Conservation (phyloP, 2,329 filamentous ascomycete species). For the Alternaria ethzedia region DNA sequence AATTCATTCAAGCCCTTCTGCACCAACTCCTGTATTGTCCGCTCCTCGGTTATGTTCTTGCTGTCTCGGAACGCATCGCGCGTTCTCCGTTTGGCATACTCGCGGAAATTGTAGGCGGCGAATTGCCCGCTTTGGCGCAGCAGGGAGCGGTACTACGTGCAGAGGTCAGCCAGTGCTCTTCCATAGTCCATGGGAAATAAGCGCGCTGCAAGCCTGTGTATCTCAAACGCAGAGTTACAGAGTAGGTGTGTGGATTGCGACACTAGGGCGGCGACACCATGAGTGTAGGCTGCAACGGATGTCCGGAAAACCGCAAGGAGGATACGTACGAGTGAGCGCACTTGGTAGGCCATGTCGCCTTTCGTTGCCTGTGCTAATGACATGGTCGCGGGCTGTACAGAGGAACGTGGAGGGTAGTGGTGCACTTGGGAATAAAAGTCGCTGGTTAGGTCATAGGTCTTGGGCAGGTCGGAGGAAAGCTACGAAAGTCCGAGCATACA, state of each 20-base stretch:
- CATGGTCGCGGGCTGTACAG: constrained; percentile 28
- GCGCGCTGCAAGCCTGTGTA: background rate
- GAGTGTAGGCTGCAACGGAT: background rate
- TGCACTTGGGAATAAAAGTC: constrained; percentile 42
- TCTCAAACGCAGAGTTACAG: background rate
- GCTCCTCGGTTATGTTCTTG: constrained; percentile 72
- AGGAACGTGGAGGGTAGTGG: constrained; percentile 29
- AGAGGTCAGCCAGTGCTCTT: constrained; percentile 5
- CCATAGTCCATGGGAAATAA: background rate
- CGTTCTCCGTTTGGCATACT: constrained; percentile 91
- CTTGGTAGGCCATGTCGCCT: constrained; percentile 48
- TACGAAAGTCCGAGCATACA: constrained; percentile 35
- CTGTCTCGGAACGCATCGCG: constrained; percentile 89
- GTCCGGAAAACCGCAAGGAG: background rate
- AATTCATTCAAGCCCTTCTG: constrained; percentile 87
- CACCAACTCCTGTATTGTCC: constrained; percentile 83
- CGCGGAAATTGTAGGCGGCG: constrained; percentile 94
- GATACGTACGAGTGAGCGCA: constrained; percentile 48
- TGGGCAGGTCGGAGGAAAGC: constrained; percentile 34
- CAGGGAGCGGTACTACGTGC: constrained; percentile 82
- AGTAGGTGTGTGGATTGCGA: background rate
- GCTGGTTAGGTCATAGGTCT: constrained; percentile 44
- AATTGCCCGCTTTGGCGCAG: constrained; percentile 87
- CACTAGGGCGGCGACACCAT: background rate
- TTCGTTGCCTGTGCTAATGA: constrained; percentile 44